A percentile compares a stretch with the other conserved stretches of the same genome.
Evolutionary conservation across 2,329 filamentous ascomycete species (phyloP).

Genomic region (Beauveria sp.): DNA sequence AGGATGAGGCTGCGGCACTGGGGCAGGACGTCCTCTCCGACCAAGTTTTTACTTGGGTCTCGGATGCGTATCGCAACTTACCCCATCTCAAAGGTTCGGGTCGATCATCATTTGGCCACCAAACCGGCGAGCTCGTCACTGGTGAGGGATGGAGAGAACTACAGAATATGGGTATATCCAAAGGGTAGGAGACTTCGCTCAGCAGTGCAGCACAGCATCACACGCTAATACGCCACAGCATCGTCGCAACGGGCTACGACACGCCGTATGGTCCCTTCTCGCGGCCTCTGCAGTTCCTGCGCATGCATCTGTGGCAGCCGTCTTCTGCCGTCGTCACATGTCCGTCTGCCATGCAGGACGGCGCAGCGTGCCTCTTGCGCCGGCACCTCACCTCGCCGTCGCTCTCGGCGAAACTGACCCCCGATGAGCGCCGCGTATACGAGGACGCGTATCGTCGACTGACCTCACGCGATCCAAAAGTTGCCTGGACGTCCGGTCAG

Average conservation of each 20-base stretch:
- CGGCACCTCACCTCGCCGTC: constrained; percentile 30
- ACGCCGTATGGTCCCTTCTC: constrained; percentile 40
- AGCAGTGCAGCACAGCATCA: not conserved
- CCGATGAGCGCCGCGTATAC: constrained; percentile 34
- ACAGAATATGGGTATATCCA: constrained; percentile 49
- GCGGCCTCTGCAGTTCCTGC: constrained; percentile 52
- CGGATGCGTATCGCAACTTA: constrained; percentile 57
- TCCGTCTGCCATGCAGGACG: constrained; percentile 60
- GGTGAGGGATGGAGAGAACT: constrained; percentile 59
- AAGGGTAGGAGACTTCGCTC: constrained; percentile 33
- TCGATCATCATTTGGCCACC: constrained; percentile 54
- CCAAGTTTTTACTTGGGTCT: constrained; percentile 47
- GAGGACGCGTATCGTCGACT: constrained; percentile 45
- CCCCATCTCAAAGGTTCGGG: constrained; percentile 51
- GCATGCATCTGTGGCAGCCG: constrained; percentile 49
- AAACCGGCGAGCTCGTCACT: constrained; percentile 52
- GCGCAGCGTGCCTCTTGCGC: constrained; percentile 45
- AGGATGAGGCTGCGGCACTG: constrained; percentile 38
- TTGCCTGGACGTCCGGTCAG: constrained; percentile 64
- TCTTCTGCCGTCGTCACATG: constrained; percentile 56
- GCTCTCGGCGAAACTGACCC: constrained; percentile 20
- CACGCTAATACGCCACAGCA: constrained; percentile 21
- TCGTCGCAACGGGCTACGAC: constrained; percentile 55
- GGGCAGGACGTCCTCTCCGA: constrained; percentile 46
- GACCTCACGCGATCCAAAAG: constrained; percentile 38